Percentiles rank a stretch among this genome's conserved stretches.
Evolutionary conservation across 1,284 basidiomycete species (phyloP).

Genomic region (Lentinula novae-zelandiae): DNA sequence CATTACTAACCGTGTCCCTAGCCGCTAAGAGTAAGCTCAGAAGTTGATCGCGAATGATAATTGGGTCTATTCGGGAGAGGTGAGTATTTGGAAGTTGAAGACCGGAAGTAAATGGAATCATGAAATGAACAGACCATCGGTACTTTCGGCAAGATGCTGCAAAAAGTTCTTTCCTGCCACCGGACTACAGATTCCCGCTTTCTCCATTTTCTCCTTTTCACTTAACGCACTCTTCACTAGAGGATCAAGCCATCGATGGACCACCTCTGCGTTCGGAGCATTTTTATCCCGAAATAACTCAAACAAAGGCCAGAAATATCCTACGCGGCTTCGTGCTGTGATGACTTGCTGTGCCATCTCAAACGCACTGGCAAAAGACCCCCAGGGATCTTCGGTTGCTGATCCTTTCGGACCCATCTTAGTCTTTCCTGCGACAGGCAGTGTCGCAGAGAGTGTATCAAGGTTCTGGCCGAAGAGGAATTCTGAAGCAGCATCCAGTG

Average conservation of each 20-base stretch:
- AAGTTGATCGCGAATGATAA: conserved; percentile 64
- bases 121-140: conserved; percentile 42
- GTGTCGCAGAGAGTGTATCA: conserved; percentile 51
- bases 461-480: conserved; percentile 65
- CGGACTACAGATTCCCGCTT: conserved; percentile 32
- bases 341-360: conserved; percentile 57
- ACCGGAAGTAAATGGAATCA: neutral
- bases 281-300: conserved; percentile 63
- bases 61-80: conserved; percentile 35
- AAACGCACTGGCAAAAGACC: conserved; percentile 61
- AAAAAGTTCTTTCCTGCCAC: conserved; percentile 59
- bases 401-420: conserved; percentile 56
- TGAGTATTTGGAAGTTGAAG: conserved; percentile 7
- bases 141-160: conserved; percentile 62
- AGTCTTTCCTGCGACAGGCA: conserved; percentile 47
- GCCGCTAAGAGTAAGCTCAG: conserved; percentile 72
- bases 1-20: conserved; percentile 55
- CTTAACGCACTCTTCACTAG: conserved; percentile 51
- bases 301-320: conserved; percentile 64
- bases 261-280: conserved; percentile 43
- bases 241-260: conserved; percentile 59
- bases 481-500: conserved; percentile 67
- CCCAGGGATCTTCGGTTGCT: conserved; percentile 54
- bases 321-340: conserved; percentile 48
- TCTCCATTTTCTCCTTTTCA: conserved; percentile 38